Conservation (phyloP, 2,329 filamentous ascomycete genomes). For the Cryphonectria naterciae region DNA sequence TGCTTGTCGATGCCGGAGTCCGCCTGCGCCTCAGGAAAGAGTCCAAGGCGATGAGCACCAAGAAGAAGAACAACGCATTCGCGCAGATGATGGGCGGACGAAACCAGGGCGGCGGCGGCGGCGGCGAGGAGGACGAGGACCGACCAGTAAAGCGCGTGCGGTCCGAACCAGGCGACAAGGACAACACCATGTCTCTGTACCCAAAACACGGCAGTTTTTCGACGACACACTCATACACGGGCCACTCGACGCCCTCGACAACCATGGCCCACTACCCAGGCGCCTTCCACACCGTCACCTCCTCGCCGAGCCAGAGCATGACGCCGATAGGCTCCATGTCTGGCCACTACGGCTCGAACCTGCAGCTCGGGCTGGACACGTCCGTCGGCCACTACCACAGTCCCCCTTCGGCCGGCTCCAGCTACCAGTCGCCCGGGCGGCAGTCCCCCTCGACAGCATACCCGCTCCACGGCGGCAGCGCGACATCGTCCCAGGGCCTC, state of each 20-base stretch:
- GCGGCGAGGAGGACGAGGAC: conserved; percentile 25
- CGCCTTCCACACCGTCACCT: conserved; percentile 25
- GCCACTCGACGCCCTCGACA: conserved; percentile 25
- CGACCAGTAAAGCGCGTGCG: conserved; percentile 26
- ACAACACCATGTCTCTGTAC: conserved; percentile 18
- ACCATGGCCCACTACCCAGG: conserved; percentile 22
- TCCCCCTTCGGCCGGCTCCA: conserved; percentile 26
- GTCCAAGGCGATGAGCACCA: conserved; percentile 61
- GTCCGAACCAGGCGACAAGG: conserved; percentile 24
- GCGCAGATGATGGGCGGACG: conserved; percentile 32
- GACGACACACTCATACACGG: conserved; percentile 23
- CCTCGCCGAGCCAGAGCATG: conserved; percentile 25
- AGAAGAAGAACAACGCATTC: conserved; percentile 47
- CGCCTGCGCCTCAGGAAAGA: conserved; percentile 83
- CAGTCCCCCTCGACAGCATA: conserved; percentile 27
- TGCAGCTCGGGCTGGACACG: conserved; percentile 27
- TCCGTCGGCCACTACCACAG: conserved; percentile 26
- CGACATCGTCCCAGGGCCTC: conserved; percentile 21
- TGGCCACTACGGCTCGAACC: conserved; percentile 12
- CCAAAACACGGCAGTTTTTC: conserved; percentile 28
- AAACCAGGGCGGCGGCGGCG: conserved; percentile 12
- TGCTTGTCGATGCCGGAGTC: conserved; percentile 86
- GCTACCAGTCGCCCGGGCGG: conserved; percentile 28
- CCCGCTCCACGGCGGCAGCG: conserved; percentile 20
- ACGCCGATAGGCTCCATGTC: conserved; percentile 26